Base-by-base conservation (phyloP, 2,329 filamentous ascomycete genomes). In the Cylindrodendrum hubeiense region DNA sequence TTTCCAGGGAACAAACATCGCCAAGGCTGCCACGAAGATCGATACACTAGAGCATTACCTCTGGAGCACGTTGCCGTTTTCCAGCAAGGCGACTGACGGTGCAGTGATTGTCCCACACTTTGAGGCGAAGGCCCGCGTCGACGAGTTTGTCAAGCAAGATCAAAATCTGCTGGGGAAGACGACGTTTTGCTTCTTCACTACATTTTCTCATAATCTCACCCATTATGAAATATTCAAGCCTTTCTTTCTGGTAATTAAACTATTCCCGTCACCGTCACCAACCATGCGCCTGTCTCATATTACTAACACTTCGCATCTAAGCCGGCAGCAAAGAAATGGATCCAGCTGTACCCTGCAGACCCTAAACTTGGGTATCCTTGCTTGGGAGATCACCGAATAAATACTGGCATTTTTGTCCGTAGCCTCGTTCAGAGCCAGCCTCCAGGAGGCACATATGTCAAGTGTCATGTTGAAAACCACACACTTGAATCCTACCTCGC, bases 51-150 rank as follows among this genome's bases (percentile, higher is more conserved):
- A 54, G 37, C 33, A 26, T 39, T 61, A 46, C 22, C 21, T 61
- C 39, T 47, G 56, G 56, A 61, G 58, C 24, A 54, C 58, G 10
- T 24, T 53, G 24, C 58, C 58, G 4, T n/a, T 15, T 26, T 33
- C 39, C 22, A 34, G 28, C 33, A 44, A 47, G 19, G 24, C 53
- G 10, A 54, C 49, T 28, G 37, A 26, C 3, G 58, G 58, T 8
- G 39, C 43, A 19, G 28, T 34, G n/a, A 44, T 39, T 22, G 49
- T 53, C 4, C 58, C 58, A 6, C 58, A 61, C 22, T 54, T 61
- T 54, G 58, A 52, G 9, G 49, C 22, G 9, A 61, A 61, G 22
- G 50, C n/a, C 3, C 46, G 39, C 44, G 41, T 61, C 22, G 58
- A 54, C 19, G 39, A 22, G 7, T 54, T 30, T 21, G 46, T 61